Evolutionary conservation across 768 basidiomycete species (phyloP).

Genomic region (Suillus luteus): DNA sequence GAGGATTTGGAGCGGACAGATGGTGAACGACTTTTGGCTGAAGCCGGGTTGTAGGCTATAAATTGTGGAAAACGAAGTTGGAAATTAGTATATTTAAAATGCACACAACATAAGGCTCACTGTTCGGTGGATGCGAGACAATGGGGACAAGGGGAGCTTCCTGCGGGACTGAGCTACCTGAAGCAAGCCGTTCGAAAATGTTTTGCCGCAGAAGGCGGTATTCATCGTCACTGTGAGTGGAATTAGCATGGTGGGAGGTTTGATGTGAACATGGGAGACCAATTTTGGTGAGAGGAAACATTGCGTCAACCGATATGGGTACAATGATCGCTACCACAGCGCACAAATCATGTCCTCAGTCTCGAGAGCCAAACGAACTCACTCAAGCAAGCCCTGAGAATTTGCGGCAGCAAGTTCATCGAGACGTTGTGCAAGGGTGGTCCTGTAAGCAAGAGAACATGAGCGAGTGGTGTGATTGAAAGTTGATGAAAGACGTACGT

Average conservation of each 20-base stretch:
- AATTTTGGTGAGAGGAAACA: neutral
- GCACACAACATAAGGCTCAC: neutral
- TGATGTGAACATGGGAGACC: neutral
- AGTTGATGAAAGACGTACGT: constrained; percentile 46
- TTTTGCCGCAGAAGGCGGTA: constrained; percentile 83
- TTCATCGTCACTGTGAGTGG: constrained; percentile 69
- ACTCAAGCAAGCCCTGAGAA: constrained; percentile 78
- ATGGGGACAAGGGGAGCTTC: constrained; percentile 67
- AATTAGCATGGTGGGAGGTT: neutral
- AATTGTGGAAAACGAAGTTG: neutral
- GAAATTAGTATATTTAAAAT: constrained; percentile 17
- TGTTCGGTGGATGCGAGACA: constrained; percentile 33
- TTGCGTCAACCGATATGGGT: neutral
- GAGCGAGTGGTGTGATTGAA: constrained; percentile 14
- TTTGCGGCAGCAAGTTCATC: constrained; percentile 82
- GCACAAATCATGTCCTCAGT: neutral
- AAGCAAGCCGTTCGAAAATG: constrained; percentile 78
- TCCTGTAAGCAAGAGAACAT: constrained; percentile 40
- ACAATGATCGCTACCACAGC: neutral
- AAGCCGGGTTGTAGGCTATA: constrained; percentile 26
- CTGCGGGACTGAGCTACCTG: constrained; percentile 54
- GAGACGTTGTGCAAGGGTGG: constrained; percentile 77
- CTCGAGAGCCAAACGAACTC: constrained; percentile 28
- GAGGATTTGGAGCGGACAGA: constrained; percentile 58
- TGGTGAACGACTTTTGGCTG: constrained; percentile 40